Conservation (phyloP, 2,329 filamentous ascomycete species). For the Monascus ruber region DNA sequence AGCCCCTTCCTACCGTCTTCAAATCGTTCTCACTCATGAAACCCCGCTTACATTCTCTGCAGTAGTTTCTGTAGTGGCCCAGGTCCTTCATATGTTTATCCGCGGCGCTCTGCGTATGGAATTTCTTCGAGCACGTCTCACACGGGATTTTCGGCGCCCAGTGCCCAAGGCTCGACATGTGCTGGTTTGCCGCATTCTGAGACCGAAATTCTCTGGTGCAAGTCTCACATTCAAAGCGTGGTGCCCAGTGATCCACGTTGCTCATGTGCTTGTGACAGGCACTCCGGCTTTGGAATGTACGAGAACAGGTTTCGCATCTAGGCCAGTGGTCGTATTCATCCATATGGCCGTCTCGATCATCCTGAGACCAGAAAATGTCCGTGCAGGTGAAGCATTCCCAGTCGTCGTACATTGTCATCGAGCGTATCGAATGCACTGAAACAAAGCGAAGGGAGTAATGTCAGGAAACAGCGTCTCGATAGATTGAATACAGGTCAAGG, state of each 20-base stretch:
- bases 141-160: constrained; percentile 14
- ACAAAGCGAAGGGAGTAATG: too few relatives aligned
- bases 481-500: too few relatives aligned
- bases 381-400: constrained; percentile 8
- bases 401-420: too few relatives aligned
- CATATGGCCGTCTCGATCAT: constrained; percentile 10
- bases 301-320: constrained; percentile 14
- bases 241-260: constrained; percentile 8
- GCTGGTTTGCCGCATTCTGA: constrained; percentile 13
- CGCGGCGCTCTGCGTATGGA: constrained; percentile 6
- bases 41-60: constrained; percentile 14
- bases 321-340: constrained; percentile 12
- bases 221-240: constrained; percentile 17
- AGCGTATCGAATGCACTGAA: too few relatives aligned
- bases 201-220: constrained; percentile 15
- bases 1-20: constrained; percentile 11
- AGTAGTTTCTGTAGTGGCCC: constrained; percentile 20
- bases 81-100: constrained; percentile 16
- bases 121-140: constrained; percentile 16
- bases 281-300: constrained; percentile 4
- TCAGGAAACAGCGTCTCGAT: too few relatives aligned
- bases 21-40: constrained; percentile 24
- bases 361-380: constrained; percentile 3
- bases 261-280: constrained; percentile 14
- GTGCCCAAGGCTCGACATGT: constrained; percentile 21